A percentile compares a stretch with the other conserved stretches of the same genome.
phyloP scores from a whole-genome alignment of 1,284 basidiomycete species.

The Rugosomyces carneus region DNA sequence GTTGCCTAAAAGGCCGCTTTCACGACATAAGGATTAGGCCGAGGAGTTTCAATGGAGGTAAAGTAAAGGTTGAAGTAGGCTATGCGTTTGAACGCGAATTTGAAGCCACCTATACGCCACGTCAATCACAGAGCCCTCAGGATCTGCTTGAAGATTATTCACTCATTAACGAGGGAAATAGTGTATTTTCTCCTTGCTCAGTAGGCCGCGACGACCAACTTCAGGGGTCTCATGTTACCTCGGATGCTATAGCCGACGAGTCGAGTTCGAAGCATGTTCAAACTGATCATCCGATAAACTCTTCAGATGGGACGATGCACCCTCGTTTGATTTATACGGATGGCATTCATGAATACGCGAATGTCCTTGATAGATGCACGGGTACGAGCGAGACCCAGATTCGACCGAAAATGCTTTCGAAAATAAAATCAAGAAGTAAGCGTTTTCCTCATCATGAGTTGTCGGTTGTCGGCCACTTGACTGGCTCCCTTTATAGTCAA shows the following conservation, averaged over 20 bases:
- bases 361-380: not conserved
- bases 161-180: not conserved
- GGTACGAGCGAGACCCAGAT: conserved; percentile 20
- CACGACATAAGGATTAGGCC: not conserved
- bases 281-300: not conserved
- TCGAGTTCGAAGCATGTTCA: conserved; percentile 2
- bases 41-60: not conserved
- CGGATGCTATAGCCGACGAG: conserved; percentile 15
- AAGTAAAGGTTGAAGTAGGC: not conserved
- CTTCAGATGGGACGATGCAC: not conserved
- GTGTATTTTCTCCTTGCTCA: conserved; percentile 3
- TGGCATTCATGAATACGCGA: not conserved
- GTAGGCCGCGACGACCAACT: conserved; percentile 9
- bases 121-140: not conserved
- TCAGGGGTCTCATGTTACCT: conserved; percentile 8
- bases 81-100: not conserved
- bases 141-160: conserved; percentile 1
- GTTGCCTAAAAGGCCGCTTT: not conserved
- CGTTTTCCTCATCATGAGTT: conserved; percentile 28
- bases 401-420: conserved; percentile 28
- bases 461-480: not conserved
- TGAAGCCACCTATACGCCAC: not conserved
- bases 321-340: not conserved
- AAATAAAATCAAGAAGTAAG: conserved; percentile 30
- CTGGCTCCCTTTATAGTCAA: conserved; percentile 3